Percentiles rank a stretch among this genome's conserved stretches.
Conservation (phyloP, 257 asterid genomes). For the Buddleja alternifolia region DNA sequence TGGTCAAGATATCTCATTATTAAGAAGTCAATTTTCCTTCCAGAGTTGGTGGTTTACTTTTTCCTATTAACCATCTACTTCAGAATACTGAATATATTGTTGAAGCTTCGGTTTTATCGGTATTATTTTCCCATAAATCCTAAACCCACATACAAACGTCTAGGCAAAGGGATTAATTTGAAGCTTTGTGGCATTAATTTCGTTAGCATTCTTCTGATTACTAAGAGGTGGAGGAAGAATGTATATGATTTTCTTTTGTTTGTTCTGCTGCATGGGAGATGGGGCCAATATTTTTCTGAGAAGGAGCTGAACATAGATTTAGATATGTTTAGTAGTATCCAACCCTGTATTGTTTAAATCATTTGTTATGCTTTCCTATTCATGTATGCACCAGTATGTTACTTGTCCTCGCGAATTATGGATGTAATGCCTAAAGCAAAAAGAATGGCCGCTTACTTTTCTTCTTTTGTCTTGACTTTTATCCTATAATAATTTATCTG, state of each 20-base stretch:
- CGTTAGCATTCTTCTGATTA: neutral
- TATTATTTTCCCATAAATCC: no score
- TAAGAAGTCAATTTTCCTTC: neutral
- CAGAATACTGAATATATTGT: no score
- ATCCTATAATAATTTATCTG: conserved; percentile 9
- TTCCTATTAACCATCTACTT: neutral
- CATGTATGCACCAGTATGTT: neutral
- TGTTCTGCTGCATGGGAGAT: neutral
- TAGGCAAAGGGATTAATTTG: neutral
- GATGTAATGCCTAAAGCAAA: conserved; percentile 13
- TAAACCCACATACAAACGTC: no score
- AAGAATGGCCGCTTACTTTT: neutral
- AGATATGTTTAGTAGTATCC: neutral
- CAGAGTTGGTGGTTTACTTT: neutral
- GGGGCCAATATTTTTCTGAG: neutral
- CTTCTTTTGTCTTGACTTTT: neutral
- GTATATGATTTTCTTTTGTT: conserved; percentile 4
- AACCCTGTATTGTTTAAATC: neutral
- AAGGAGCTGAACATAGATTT: neutral
- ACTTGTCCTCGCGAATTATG: neutral
- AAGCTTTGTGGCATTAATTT: neutral
- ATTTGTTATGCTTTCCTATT: neutral
- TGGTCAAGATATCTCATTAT: neutral
- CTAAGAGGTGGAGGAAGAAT: neutral
- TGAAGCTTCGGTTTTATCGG: neutral